Percentiles rank a stretch among this genome's conserved stretches.
Conservation (phyloP, 1,284 basidiomycete species). For the Ustilago nuda region DNA sequence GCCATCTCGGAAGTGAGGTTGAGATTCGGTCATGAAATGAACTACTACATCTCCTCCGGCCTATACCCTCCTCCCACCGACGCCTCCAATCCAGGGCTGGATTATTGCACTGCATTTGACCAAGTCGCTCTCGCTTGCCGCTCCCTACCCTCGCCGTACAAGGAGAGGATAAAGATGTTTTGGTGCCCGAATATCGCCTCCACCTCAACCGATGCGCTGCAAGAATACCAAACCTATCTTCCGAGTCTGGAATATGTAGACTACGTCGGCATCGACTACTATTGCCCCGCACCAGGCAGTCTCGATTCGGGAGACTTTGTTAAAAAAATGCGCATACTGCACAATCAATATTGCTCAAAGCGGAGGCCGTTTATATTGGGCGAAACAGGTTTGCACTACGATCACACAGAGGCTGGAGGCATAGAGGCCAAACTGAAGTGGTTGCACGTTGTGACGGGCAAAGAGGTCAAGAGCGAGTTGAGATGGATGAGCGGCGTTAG, state of each 20-base stretch:
- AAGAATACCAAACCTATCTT: conserved; percentile 30
- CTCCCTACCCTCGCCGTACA: neutral
- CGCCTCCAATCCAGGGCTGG: conserved; percentile 11
- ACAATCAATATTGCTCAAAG: conserved; percentile 21
- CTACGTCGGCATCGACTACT: conserved; percentile 47
- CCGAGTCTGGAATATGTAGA: conserved; percentile 23
- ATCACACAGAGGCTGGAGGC: neutral
- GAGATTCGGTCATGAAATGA: conserved; percentile 41
- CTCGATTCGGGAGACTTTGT: conserved; percentile 25
- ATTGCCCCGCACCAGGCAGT: conserved; percentile 27
- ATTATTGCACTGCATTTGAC: conserved; percentile 26
- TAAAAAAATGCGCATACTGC: conserved; percentile 28
- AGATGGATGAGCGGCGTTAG: conserved; percentile 16
- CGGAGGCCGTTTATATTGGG: conserved; percentile 27
- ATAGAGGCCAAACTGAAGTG: conserved; percentile 24
- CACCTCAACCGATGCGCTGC: conserved; percentile 11
- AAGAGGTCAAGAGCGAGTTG: conserved; percentile 12
- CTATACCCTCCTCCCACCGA: conserved; percentile 23
- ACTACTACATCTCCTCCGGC: conserved; percentile 40
- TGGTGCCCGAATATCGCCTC: conserved; percentile 50
- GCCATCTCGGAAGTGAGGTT: conserved; percentile 27
- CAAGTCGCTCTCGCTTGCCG: conserved; percentile 30
- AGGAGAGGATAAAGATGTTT: conserved; percentile 29
- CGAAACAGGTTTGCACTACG: conserved; percentile 43
- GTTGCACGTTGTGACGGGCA: conserved; percentile 22